Percentiles rank a stretch among this genome's conserved stretches.
phyloP scores from a whole-genome alignment of 1,139 yeast species.

The Debaryomycetaceae sp. region DNA sequence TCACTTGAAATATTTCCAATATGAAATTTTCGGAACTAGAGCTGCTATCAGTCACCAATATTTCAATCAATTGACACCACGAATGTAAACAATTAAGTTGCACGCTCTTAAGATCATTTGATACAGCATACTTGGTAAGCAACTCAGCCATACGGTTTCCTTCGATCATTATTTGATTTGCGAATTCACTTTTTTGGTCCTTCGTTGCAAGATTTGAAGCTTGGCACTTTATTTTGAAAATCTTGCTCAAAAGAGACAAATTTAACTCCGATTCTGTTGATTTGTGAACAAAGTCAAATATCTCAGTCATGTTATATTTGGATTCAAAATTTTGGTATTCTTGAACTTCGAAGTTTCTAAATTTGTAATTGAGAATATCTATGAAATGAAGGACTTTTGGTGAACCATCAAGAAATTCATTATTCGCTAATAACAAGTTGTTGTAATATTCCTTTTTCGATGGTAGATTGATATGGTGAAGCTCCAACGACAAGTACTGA shows the following conservation, averaged over 20 bases:
- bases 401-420: conserved; percentile 46
- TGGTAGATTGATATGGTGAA: conserved; percentile 61
- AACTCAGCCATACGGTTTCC: conserved; percentile 30
- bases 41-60: conserved; percentile 60
- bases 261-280: conserved; percentile 16
- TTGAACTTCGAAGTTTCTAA: conserved; percentile 35
- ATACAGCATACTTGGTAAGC: conserved; percentile 42
- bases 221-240: conserved; percentile 23
- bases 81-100: conserved; percentile 68
- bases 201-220: conserved; percentile 15
- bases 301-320: conserved; percentile 26
- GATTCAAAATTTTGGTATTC: conserved; percentile 40
- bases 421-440: conserved; percentile 48
- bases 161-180: conserved; percentile 25
- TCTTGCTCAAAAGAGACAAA: conserved; percentile 19
- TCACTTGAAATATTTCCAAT: conserved; percentile 69
- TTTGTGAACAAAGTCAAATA: conserved; percentile 23
- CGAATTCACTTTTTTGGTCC: conserved; percentile 21
- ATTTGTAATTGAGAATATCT: conserved; percentile 62
- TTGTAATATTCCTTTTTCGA: conserved; percentile 56
- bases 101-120: conserved; percentile 43
- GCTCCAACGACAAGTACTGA: conserved; percentile 69
- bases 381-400: conserved; percentile 66
- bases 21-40: conserved; percentile 48
- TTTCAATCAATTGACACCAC: conserved; percentile 80